A percentile compares a stretch with the other conserved stretches of the same genome.
Evolutionary conservation across 495 filamentous ascomycete genomes (phyloP).

Genomic region (Chaetomidium leptoderma): DNA sequence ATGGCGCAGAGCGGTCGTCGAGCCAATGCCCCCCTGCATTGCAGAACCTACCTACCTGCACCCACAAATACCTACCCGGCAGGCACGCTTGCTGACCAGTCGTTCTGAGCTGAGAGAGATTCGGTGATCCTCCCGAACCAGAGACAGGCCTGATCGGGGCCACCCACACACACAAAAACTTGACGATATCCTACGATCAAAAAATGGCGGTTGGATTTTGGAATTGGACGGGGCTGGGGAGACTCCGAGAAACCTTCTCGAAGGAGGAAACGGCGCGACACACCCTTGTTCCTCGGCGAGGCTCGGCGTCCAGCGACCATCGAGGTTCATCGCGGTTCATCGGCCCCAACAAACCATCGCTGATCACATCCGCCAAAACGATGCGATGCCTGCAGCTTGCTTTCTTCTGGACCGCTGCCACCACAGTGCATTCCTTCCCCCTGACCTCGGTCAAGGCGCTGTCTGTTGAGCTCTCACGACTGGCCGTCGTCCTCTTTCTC

Average conservation of each 20-base stretch:
- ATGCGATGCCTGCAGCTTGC: background rate
- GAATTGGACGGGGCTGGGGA: conserved; percentile 4
- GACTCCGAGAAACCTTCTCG: conserved; percentile 9
- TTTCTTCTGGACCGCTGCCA: background rate
- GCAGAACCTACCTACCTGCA: background rate
- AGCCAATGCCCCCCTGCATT: conserved; percentile 10
- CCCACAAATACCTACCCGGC: conserved; percentile 9
- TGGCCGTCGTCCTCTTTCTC: background rate
- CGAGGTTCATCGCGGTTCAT: conserved; percentile 1
- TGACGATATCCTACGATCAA: conserved; percentile 9
- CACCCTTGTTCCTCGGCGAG: conserved; percentile 8
- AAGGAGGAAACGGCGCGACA: conserved; percentile 11
- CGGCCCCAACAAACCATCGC: background rate
- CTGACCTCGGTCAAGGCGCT: background rate
- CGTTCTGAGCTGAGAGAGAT: background rate
- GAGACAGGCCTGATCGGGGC: conserved; percentile 5
- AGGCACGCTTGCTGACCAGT: background rate
- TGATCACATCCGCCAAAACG: conserved; percentile 6
- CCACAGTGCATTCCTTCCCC: background rate
- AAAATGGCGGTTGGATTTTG: conserved; percentile 7
- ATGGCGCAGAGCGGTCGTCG: background rate
- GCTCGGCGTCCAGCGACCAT: conserved; percentile 7
- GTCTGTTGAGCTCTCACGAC: background rate
- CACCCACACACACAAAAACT: conserved; percentile 4
- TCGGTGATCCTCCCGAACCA: conserved; percentile 11